Evolutionary conservation across 1,284 basidiomycete species (phyloP).

Genomic region (Lentinula novae-zelandiae): DNA sequence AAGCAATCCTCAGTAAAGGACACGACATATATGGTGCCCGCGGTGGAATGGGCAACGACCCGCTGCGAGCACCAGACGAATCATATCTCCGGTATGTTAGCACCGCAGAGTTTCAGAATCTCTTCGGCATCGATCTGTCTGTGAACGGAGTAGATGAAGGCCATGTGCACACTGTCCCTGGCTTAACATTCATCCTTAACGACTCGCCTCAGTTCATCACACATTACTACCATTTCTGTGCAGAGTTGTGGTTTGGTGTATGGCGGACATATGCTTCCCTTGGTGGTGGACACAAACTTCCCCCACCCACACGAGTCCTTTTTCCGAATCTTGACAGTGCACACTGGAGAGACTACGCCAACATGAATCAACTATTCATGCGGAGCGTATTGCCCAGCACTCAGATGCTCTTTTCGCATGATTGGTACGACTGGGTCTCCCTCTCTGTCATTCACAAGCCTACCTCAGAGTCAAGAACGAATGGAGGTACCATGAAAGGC

Average conservation of each 20-base stretch:
- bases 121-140: constrained; percentile 51
- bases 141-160: constrained; percentile 15
- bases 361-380: constrained; percentile 79
- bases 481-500: constrained; percentile 44
- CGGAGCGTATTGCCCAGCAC: constrained; percentile 75
- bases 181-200: constrained; percentile 75
- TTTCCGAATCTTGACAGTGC: constrained; percentile 70
- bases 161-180: constrained; percentile 58
- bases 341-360: constrained; percentile 85
- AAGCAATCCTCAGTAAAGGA: constrained; percentile 17
- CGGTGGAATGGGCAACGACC: constrained; percentile 37
- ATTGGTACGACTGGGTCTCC: constrained; percentile 67
- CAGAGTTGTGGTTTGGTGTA: constrained; percentile 85
- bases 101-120: constrained; percentile 57
- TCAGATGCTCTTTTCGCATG: constrained; percentile 70
- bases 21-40: constrained; percentile 7
- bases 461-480: not conserved
- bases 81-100: constrained; percentile 76
- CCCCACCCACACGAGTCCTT: constrained; percentile 67
- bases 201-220: constrained; percentile 82
- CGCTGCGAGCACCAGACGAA: constrained; percentile 61
- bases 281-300: constrained; percentile 62
- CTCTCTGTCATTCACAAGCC: not conserved
- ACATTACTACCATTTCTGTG: constrained; percentile 83
- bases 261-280: constrained; percentile 86